phyloP scores from a whole-genome alignment of 2,329 filamentous ascomycete species.

The Polytolypa hystricis region DNA sequence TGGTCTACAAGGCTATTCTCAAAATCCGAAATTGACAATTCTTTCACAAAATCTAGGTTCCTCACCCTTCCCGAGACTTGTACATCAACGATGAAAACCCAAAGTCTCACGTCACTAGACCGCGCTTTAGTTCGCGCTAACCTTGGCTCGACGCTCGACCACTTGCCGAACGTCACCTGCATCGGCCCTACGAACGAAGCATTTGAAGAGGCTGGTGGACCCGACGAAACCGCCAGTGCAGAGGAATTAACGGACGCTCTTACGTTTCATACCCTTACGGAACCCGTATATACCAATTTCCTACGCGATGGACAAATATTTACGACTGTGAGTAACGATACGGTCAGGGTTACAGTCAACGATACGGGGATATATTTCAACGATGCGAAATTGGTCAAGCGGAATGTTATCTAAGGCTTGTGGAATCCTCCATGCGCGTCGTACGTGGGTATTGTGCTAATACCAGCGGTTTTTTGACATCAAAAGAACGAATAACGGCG shows the following conservation, averaged over 20 bases:
- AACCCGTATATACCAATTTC: slow-evolving; percentile 9
- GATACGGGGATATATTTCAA: slow-evolving; percentile 8
- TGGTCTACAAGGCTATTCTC: not conserved
- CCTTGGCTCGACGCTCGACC: slow-evolving; percentile 4
- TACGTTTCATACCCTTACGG: slow-evolving; percentile 8
- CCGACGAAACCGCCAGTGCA: slow-evolving; percentile 3
- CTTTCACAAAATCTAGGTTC: slow-evolving; percentile 1
- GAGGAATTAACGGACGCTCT: slow-evolving; percentile 4
- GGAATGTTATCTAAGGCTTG: slow-evolving; percentile 8
- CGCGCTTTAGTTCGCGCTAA: slow-evolving; percentile 4
- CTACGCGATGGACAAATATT: slow-evolving; percentile 5
- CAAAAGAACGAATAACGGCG: no score
- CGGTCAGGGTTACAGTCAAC: slow-evolving; percentile 5
- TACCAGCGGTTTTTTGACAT: no score
- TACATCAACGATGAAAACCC: slow-evolving; percentile 4
- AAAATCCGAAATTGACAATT: not conserved
- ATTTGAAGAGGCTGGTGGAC: slow-evolving; percentile 3
- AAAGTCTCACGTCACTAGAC: slow-evolving; percentile 5
- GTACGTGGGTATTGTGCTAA: no score
- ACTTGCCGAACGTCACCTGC: slow-evolving; percentile 7
- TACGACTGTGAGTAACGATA: slow-evolving; percentile 8
- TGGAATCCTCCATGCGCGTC: no score
- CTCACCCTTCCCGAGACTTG: slow-evolving; percentile 7
- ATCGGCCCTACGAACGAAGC: slow-evolving; percentile 5
- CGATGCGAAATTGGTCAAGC: slow-evolving; percentile 6